Evolutionary conservation across 2,329 filamentous ascomycete species (phyloP).

Genomic region (Talaromyces sp.): DNA sequence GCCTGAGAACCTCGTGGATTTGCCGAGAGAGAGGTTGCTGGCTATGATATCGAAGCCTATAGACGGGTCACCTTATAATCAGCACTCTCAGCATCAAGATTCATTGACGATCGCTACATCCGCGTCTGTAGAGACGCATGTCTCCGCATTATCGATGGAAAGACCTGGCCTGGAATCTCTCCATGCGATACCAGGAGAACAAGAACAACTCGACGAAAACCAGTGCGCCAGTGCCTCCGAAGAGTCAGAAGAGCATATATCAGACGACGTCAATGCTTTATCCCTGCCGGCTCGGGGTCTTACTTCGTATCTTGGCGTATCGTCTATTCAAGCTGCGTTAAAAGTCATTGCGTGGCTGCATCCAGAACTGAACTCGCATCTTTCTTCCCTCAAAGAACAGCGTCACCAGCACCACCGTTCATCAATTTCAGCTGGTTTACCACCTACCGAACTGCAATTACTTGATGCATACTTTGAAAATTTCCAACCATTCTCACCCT

Average conservation of each 20-base stretch:
- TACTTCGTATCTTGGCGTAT: slow-evolving; percentile 68
- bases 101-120: slow-evolving; percentile 57
- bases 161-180: slow-evolving; percentile 59
- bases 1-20: slow-evolving; percentile 54
- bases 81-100: slow-evolving; percentile 6
- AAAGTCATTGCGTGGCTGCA: slow-evolving; percentile 65
- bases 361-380: slow-evolving; percentile 39
- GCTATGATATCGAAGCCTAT: background rate
- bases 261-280: slow-evolving; percentile 69
- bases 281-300: slow-evolving; percentile 61
- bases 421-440: background rate
- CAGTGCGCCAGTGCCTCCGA: slow-evolving; percentile 46
- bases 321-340: slow-evolving; percentile 71
- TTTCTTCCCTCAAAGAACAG: background rate
- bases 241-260: slow-evolving; percentile 59
- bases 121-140: slow-evolving; percentile 45
- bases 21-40: slow-evolving; percentile 5
- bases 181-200: slow-evolving; percentile 62
- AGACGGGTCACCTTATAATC: background rate
- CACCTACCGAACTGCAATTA: slow-evolving; percentile 44
- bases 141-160: slow-evolving; percentile 45
- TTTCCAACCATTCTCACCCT: slow-evolving; percentile 69
- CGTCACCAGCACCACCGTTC: background rate
- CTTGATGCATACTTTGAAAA: slow-evolving; percentile 75
- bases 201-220: slow-evolving; percentile 25